Conservation (phyloP, 2,329 filamentous ascomycete species). For the Exophiala viscosa region DNA sequence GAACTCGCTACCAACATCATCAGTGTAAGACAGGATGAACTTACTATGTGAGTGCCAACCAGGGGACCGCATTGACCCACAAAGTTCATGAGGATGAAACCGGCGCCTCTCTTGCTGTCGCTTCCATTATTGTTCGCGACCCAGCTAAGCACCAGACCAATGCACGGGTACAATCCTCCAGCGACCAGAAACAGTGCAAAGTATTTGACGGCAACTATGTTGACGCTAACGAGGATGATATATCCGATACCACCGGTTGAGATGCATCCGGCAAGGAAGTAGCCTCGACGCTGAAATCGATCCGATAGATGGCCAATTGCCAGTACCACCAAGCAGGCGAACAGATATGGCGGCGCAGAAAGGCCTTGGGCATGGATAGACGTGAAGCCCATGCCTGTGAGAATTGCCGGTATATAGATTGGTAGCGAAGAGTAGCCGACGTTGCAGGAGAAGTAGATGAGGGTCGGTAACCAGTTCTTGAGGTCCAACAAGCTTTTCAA, state of each 20-base stretch:
- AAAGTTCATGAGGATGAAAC: constrained; percentile 63
- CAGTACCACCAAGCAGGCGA: constrained; percentile 67
- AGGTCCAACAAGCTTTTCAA: constrained; percentile 40
- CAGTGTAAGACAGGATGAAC: no score
- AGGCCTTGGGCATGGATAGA: constrained; percentile 60
- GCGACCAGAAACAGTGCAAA: not conserved
- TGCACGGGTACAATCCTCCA: not conserved
- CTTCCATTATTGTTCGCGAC: no score
- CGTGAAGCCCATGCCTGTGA: constrained; percentile 21
- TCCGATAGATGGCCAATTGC: constrained; percentile 71
- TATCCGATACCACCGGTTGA: constrained; percentile 26
- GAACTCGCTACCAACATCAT: no score
- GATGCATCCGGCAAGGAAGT: constrained; percentile 35
- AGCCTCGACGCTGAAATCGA: constrained; percentile 61
- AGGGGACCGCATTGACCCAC: constrained; percentile 77
- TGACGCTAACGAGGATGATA: constrained; percentile 1
- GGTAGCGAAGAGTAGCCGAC: constrained; percentile 64
- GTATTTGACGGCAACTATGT: not conserved
- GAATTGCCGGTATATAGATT: constrained; percentile 56
- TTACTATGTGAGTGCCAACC: constrained; percentile 49
- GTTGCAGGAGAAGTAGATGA: constrained; percentile 59
- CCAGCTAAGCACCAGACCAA: not conserved
- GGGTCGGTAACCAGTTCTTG: constrained; percentile 48
- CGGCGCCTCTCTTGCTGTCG: not conserved
- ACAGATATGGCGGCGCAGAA: constrained; percentile 72